phyloP scores from a whole-genome alignment of 768 basidiomycete genomes.

The Lanmaoa pseudosensibilis region DNA sequence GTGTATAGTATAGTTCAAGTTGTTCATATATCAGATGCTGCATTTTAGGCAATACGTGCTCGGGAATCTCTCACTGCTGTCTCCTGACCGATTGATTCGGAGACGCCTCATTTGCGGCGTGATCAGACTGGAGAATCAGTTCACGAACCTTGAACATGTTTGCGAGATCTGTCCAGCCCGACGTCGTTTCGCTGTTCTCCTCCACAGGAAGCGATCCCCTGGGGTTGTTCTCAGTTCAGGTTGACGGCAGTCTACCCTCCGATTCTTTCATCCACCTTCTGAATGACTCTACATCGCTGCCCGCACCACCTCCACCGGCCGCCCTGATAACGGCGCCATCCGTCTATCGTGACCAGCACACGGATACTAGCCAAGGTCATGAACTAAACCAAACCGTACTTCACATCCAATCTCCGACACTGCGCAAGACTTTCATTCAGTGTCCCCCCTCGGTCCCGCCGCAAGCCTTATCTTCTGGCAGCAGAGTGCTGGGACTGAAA shows the following conservation, averaged over 20 bases:
- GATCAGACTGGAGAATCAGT: constrained; percentile 20
- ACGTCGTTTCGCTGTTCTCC: constrained; percentile 71
- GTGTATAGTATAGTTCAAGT: constrained; percentile 7
- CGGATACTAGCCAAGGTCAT: constrained; percentile 35
- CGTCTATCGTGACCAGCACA: constrained; percentile 29
- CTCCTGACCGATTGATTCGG: constrained; percentile 7
- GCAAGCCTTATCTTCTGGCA: constrained; percentile 1
- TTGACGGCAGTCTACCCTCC: constrained; percentile 50
- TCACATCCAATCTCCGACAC: constrained; percentile 76
- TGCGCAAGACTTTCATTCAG: constrained; percentile 65
- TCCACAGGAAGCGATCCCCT: constrained; percentile 67
- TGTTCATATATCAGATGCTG: not conserved
- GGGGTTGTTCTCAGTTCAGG: constrained; percentile 48
- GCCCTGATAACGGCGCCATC: constrained; percentile 44
- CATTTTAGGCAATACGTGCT: constrained; percentile 2
- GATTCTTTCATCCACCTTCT: constrained; percentile 69
- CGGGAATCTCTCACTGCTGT: not conserved
- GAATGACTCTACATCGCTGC: constrained; percentile 53
- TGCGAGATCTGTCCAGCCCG: constrained; percentile 55
- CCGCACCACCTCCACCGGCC: constrained; percentile 47
- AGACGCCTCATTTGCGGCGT: constrained; percentile 15
- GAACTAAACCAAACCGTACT: constrained; percentile 65
- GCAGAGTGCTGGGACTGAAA: constrained; percentile 53
- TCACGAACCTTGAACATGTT: constrained; percentile 47
- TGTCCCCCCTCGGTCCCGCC: constrained; percentile 45